A percentile compares a stretch with the other conserved stretches of the same genome.
phyloP scores from a whole-genome alignment of 306 rosid species.

The Coriaria nepalensis region DNA sequence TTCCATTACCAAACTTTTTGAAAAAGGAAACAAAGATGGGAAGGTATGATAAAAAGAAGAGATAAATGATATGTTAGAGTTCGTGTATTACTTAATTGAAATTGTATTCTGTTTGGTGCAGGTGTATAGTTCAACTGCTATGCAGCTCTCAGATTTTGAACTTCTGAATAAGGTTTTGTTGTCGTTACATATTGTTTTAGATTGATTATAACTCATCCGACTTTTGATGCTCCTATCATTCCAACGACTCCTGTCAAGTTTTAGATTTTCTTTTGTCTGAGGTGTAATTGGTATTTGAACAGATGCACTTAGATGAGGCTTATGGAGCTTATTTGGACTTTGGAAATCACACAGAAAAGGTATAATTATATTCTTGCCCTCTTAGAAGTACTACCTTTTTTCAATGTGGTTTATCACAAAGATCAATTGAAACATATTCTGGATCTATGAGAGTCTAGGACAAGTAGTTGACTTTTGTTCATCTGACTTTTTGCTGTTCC shows the following conservation, averaged over 20 bases:
- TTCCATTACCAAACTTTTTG: no score
- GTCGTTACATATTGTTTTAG: constrained; percentile 5
- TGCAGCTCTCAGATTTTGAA: constrained; percentile 54
- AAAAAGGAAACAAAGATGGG: constrained; percentile 26
- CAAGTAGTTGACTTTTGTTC: no score
- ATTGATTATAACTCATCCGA: no score
- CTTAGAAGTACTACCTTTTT: constrained; percentile 1
- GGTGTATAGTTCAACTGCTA: constrained; percentile 51
- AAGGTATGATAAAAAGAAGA: constrained; percentile 30
- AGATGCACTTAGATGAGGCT: constrained; percentile 72
- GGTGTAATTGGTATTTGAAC: constrained; percentile 25
- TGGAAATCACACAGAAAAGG: constrained; percentile 95
- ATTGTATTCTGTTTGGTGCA: constrained; percentile 30
- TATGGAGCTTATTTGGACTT: constrained; percentile 81
- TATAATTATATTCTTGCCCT: constrained; percentile 14
- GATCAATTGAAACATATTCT: neutral
- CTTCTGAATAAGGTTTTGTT: constrained; percentile 77
- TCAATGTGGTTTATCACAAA: neutral
- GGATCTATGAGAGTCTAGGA: no score
- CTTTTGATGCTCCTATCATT: no score
- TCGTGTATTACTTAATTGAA: constrained; percentile 1
- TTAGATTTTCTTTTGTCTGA: neutral
- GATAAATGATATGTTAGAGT: neutral
- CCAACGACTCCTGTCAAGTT: neutral
- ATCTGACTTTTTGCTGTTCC: no score